A percentile compares a stretch with the other conserved stretches of the same genome.
phyloP scores from a whole-genome alignment of 345 rosid species.

The Jatropha curcas region DNA sequence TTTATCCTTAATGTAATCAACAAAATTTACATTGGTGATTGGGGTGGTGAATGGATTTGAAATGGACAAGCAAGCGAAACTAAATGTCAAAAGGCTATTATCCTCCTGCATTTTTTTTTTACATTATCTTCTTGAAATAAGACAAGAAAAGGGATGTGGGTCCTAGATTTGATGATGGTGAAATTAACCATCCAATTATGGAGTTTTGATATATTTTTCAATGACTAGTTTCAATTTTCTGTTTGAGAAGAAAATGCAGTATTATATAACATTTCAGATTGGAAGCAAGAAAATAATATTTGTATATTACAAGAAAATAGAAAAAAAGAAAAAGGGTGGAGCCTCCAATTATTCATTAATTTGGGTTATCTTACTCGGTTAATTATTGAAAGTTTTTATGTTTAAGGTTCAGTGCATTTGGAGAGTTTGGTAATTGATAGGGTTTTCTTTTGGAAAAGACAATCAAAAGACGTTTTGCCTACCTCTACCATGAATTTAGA shows the following conservation, averaged over 20 bases:
- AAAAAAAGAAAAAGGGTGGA: too few relatives aligned
- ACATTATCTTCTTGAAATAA: slow-evolving; percentile 2
- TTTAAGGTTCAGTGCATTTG: too few relatives aligned
- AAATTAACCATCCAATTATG: background rate
- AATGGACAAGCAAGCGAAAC: background rate
- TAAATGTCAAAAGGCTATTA: slow-evolving; percentile 8
- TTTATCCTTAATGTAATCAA: too few relatives aligned
- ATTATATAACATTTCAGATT: too few relatives aligned
- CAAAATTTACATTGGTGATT: too few relatives aligned
- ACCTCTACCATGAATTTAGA: slow-evolving; percentile 1
- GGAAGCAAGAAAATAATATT: too few relatives aligned
- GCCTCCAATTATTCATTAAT: too few relatives aligned
- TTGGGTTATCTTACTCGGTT: too few relatives aligned
- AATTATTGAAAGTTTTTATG: too few relatives aligned
- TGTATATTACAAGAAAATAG: too few relatives aligned
- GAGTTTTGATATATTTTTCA: background rate
- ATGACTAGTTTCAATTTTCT: background rate
- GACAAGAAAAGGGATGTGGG: slow-evolving; percentile 3
- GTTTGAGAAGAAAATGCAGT: background rate
- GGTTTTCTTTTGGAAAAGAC: background rate
- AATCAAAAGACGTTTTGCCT: too few relatives aligned
- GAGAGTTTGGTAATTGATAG: too few relatives aligned
- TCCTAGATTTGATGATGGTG: background rate
- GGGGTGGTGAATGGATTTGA: background rate
- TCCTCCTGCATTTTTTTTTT: background rate